Percentiles rank a stretch among this genome's conserved stretches.
These are phyloP conservation scores for Dichotomocladium elegans DNA, from an alignment of 371 early-diverging fungal genomes.

Conservation along the genomic window DNA sequence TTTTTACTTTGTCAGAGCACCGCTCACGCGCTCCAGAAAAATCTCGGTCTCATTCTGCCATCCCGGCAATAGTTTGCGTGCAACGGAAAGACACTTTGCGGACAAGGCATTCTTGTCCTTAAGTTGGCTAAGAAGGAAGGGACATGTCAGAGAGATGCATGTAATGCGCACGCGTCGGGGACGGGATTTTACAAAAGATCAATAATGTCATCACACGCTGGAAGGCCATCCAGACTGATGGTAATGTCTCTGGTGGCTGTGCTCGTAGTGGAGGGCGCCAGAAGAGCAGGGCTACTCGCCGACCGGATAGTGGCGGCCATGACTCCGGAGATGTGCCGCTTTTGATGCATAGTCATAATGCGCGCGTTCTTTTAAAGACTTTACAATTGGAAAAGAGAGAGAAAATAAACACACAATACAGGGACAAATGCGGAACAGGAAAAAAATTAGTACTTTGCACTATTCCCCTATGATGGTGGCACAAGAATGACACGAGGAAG, in stretches of 20 bases:
- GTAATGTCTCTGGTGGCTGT: neutral
- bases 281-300: conserved; percentile 8
- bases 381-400: too few species aligned
- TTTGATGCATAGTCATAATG: neutral
- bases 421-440: too few species aligned
- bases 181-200: conserved; percentile 10
- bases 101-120: conserved; percentile 8
- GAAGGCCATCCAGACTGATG: conserved; percentile 3
- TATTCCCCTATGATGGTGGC: too few species aligned
- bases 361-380: too few species aligned
- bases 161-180: neutral
- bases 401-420: too few species aligned
- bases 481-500: too few species aligned
- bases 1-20: conserved; percentile 21
- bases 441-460: too few species aligned
- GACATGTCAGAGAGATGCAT: neutral
- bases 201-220: conserved; percentile 12
- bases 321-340: conserved; percentile 7
- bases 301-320: conserved; percentile 7
- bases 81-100: conserved; percentile 1
- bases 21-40: conserved; percentile 12
- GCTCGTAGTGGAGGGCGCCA: neutral
- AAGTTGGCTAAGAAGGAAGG: conserved; percentile 1
- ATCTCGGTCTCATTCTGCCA: conserved; percentile 8
- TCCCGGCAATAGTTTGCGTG: conserved; percentile 12